phyloP scores from a whole-genome alignment of 2,329 filamentous ascomycete genomes.

The Aspergillus fischeri region DNA sequence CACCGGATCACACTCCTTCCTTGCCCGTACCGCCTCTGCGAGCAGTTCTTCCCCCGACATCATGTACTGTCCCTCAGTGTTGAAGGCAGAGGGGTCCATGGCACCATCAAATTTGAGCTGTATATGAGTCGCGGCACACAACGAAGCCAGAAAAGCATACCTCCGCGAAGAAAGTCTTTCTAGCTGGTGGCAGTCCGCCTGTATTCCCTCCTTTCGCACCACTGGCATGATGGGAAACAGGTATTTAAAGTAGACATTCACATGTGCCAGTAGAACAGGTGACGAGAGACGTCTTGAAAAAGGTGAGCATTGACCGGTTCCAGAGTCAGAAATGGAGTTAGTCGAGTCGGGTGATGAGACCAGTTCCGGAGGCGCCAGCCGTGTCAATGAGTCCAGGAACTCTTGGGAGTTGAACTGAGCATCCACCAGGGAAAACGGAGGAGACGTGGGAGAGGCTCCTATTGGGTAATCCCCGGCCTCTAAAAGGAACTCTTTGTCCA shows the following conservation, averaged over 20 bases:
- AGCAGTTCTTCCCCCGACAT: slow-evolving; percentile 63
- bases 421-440: slow-evolving; percentile 22
- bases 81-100: slow-evolving; percentile 22
- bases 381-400: slow-evolving; percentile 23
- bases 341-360: slow-evolving; percentile 34
- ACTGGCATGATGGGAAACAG: slow-evolving; percentile 44
- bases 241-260: slow-evolving; percentile 41
- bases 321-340: slow-evolving; percentile 27
- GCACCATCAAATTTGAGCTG: slow-evolving; percentile 39
- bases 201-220: slow-evolving; percentile 32
- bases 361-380: slow-evolving; percentile 27
- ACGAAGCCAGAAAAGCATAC: slow-evolving; percentile 39
- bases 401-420: slow-evolving; percentile 22
- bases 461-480: slow-evolving; percentile 18
- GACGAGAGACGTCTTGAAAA: slow-evolving; percentile 27
- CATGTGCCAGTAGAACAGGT: slow-evolving; percentile 34
- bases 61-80: slow-evolving; percentile 55
- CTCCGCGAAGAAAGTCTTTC: slow-evolving; percentile 44
- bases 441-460: slow-evolving; percentile 23
- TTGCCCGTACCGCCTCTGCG: slow-evolving; percentile 56
- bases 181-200: slow-evolving; percentile 46
- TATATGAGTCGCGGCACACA: slow-evolving; percentile 44
- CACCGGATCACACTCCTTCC: slow-evolving; percentile 37
- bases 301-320: slow-evolving; percentile 13
- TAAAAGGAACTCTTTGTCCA: slow-evolving; percentile 17